Conservation (phyloP, 2,329 filamentous ascomycete genomes). For the Penicillium palitans region DNA sequence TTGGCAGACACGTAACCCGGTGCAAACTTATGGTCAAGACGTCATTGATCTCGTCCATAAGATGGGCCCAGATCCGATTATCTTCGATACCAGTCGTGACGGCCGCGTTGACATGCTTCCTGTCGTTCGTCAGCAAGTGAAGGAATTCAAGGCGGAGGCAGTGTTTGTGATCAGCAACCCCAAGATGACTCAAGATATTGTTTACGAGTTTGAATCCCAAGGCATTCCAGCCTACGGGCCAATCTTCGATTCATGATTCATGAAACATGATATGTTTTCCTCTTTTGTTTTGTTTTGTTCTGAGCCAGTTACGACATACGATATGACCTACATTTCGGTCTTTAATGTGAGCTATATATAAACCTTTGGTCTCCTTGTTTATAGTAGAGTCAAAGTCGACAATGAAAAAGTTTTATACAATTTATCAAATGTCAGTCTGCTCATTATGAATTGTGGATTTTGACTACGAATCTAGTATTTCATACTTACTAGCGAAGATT, state of each 20-base stretch:
- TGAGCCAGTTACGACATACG: neutral
- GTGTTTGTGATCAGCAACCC: constrained; percentile 73
- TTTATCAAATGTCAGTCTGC: neutral
- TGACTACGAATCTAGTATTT: too few relatives aligned
- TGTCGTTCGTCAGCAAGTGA: constrained; percentile 54
- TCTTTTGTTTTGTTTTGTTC: neutral
- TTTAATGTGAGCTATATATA: neutral
- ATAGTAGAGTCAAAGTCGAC: neutral
- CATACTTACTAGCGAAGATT: too few relatives aligned
- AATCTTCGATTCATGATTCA: constrained; percentile 65
- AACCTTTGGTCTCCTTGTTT: neutral
- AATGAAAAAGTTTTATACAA: neutral
- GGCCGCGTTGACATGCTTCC: constrained; percentile 63
- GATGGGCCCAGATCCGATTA: constrained; percentile 63
- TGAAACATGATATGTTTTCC: constrained; percentile 1
- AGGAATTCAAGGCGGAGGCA: constrained; percentile 58
- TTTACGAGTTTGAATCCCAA: constrained; percentile 66
- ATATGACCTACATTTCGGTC: neutral
- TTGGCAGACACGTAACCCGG: constrained; percentile 66
- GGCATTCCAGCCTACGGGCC: constrained; percentile 69
- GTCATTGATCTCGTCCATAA: constrained; percentile 59
- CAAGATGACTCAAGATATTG: constrained; percentile 64
- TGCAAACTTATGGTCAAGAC: constrained; percentile 60
- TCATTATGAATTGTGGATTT: too few relatives aligned
- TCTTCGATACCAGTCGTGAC: constrained; percentile 63